Conservation (phyloP, 176 grass and related monocot genomes). For the Musa itinerans region DNA sequence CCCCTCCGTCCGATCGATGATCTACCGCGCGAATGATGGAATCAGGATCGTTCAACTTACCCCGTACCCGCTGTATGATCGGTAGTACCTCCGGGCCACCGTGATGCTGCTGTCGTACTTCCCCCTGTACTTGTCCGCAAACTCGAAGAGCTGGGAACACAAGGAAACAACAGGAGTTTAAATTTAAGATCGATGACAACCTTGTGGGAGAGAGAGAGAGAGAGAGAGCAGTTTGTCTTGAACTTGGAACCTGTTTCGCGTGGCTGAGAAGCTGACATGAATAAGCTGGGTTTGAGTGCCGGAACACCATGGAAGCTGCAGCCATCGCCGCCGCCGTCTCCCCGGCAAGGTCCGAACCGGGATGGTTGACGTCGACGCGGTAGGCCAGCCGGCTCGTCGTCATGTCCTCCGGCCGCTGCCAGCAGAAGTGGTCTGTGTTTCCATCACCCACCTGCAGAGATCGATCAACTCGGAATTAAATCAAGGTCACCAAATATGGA, state of each 20-base stretch:
- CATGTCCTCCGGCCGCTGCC: conserved; percentile 97
- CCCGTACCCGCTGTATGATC: conserved; percentile 60
- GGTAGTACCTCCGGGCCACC: conserved; percentile 44
- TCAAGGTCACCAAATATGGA: too few species aligned
- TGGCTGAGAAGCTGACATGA: conserved; percentile 49
- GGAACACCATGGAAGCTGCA: conserved; percentile 65
- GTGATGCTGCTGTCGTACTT: conserved; percentile 77
- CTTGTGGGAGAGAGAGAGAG: not conserved
- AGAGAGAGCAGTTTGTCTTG: too few species aligned
- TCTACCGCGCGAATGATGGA: not conserved
- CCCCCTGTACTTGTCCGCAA: conserved; percentile 75
- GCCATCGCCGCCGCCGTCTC: conserved; percentile 88
- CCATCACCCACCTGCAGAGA: conserved; percentile 69
- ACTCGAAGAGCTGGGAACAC: conserved; percentile 58
- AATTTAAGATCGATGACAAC: not conserved
- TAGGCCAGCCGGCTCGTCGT: conserved; percentile 79
- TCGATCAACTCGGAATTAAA: not conserved
- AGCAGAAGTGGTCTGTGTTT: conserved; percentile 69
- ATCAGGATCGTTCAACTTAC: conserved; percentile 17
- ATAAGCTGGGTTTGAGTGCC: conserved; percentile 47
- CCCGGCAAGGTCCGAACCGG: conserved; percentile 74
- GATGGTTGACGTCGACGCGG: conserved; percentile 50
- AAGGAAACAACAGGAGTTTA: not conserved
- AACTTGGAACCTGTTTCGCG: conserved; percentile 43
- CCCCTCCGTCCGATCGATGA: not conserved